Percentiles rank a stretch among this genome's conserved stretches.
Evolutionary conservation across 371 early-diverging fungal species (phyloP).

Genomic region (Mucor racemosus): DNA sequence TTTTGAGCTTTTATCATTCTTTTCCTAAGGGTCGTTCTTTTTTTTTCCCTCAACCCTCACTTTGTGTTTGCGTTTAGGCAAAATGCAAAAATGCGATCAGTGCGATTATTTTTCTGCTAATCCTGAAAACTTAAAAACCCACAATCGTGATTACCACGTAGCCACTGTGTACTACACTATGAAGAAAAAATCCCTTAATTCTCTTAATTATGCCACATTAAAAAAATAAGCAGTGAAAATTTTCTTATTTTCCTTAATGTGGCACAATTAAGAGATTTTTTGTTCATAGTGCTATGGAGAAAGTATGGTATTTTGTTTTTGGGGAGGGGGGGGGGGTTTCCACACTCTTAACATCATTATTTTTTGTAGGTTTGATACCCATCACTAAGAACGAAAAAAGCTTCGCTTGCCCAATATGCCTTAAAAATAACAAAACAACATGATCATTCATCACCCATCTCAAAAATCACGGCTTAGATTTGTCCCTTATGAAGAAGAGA

Average conservation of each 20-base stretch:
- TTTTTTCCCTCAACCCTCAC: too few species aligned
- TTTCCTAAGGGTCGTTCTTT: too few species aligned
- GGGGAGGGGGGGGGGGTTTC: neutral
- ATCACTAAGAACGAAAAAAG: constrained; percentile 18
- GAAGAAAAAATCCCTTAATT: too few species aligned
- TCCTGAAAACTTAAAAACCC: constrained; percentile 12
- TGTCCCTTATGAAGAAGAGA: constrained; percentile 13
- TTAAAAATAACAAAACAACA: constrained; percentile 17
- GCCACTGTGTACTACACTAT: too few species aligned
- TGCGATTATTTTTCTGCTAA: constrained; percentile 18
- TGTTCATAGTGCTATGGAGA: constrained; percentile 24
- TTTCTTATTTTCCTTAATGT: too few species aligned
- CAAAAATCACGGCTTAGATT: constrained; percentile 15
- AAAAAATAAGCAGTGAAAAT: too few species aligned
- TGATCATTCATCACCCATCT: constrained; percentile 16
- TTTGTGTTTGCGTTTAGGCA: constrained; percentile 23
- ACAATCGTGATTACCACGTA: constrained; percentile 19
- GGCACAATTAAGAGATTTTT: too few species aligned
- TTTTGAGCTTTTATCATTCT: too few species aligned
- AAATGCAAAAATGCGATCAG: constrained; percentile 23
- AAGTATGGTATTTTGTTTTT: constrained; percentile 19
- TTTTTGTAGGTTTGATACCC: constrained; percentile 20
- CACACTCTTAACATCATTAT: constrained; percentile 14
- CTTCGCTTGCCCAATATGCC: constrained; percentile 23
- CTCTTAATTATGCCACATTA: too few species aligned